Conservation (phyloP, 1,139 yeast genomes). For the Debaryomyces robertsiae region DNA sequence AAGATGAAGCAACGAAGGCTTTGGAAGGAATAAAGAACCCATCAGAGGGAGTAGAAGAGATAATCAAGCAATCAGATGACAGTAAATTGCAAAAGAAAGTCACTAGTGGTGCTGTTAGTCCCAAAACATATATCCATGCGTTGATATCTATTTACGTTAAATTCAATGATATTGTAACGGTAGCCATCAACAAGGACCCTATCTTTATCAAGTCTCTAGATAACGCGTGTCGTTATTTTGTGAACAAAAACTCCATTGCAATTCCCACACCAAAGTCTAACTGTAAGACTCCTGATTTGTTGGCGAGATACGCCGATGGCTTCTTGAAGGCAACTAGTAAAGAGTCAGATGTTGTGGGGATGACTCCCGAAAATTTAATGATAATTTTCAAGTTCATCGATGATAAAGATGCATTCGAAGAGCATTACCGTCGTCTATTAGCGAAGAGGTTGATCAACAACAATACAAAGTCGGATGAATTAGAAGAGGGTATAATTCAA, state of each 20-base stretch:
- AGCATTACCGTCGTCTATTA: constrained; percentile 83
- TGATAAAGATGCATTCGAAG: constrained; percentile 95
- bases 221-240: constrained; percentile 82
- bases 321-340: constrained; percentile 75
- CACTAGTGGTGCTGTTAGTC: constrained; percentile 51
- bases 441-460: constrained; percentile 89
- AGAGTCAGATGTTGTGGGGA: constrained; percentile 67
- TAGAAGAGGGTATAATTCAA: constrained; percentile 86
- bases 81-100: constrained; percentile 24
- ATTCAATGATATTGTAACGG: constrained; percentile 65
- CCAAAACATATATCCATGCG: constrained; percentile 79
- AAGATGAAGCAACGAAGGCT: constrained; percentile 69
- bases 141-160: constrained; percentile 69
- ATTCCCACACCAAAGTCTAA: constrained; percentile 53
- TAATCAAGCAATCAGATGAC: constrained; percentile 16
- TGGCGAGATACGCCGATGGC: constrained; percentile 88
- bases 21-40: constrained; percentile 62
- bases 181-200: constrained; percentile 74
- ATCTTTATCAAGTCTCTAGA: constrained; percentile 87
- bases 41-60: constrained; percentile 37
- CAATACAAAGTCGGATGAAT: constrained; percentile 78
- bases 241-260: constrained; percentile 83
- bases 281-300: constrained; percentile 81
- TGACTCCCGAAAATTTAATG: constrained; percentile 86
- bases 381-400: constrained; percentile 83